Evolutionary conservation across 108 stramenopile genomes (phyloP), one percentile per base, ranked within the genome.

Genomic region (Schizochytrium sp.): DNA sequence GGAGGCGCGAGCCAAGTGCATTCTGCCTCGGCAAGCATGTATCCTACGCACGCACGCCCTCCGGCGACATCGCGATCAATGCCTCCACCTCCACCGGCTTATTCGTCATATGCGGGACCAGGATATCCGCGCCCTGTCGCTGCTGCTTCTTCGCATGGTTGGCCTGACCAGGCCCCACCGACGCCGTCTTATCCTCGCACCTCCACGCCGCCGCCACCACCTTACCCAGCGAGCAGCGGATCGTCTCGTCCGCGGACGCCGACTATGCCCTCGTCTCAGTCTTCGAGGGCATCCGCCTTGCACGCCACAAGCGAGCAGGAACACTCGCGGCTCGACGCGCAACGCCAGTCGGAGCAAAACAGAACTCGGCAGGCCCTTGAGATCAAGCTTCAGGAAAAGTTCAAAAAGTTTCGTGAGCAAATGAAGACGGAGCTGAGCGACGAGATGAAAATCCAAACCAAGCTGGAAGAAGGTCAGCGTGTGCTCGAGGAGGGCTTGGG

Each of bases 351-450:
- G n/a, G 41, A 6, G 41, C 63, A 41, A 18, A 69, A 69, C 41
- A 41, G 14, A 10, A 41, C 87, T 5, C 23, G 23, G 25, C 87
- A 89, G 48, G 72, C 71, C n/a, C 59, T 89, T 0, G 25, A 58
- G n/a, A 60, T 58, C 23, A 89, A 89, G 89, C 44, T 83, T 41
- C 89, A 89, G 28, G 18, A 34, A 28, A 34, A 58, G 23, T 87
- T 89, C 21, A 29, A 89, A 25, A 28, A 10, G 5, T 60, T 87
- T 87, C 76, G 72, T 21, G 87, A 58, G 57, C 55, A 28, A 19
- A 72, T 87, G 87, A 58, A 58, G 58, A 44, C 12, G 45, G 89
- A 89, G 44, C 57, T 89, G 18, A 44, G 44, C 72, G 87, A 60
- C 44, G 89, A 89, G 41, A 12, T 87, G 29, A 19, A 59, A 29